Percentiles rank a stretch among this genome's conserved stretches.
phyloP scores from a whole-genome alignment of 495 filamentous ascomycete species.

The Jackrogersella multiformis region DNA sequence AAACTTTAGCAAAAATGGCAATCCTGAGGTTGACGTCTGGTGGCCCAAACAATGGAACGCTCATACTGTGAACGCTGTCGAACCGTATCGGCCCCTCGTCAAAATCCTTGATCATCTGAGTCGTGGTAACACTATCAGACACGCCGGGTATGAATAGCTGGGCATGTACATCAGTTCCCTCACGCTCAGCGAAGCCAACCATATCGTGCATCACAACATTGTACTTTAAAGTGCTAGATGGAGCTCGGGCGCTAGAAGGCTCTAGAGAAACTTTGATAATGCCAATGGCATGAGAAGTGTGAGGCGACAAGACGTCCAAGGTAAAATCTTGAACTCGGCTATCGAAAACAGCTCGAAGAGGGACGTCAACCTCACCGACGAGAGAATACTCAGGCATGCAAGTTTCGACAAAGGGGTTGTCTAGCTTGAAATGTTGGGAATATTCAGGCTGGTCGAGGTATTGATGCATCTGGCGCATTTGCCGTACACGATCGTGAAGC shows the following conservation, averaged over 20 bases:
- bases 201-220: constrained; percentile 99
- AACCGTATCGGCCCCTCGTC: constrained; percentile 95
- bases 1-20: constrained; percentile 93
- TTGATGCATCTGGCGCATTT: constrained; percentile 96
- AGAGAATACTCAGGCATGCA: constrained; percentile 92
- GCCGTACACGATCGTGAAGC: constrained; percentile 81
- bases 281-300: constrained; percentile 87
- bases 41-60: constrained; percentile 85
- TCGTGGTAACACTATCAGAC: constrained; percentile 92
- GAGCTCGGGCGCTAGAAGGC: constrained; percentile 91
- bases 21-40: constrained; percentile 79
- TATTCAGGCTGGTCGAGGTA: constrained; percentile 96
- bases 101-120: constrained; percentile 92
- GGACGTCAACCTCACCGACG: constrained; percentile 93
- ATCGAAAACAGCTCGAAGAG: constrained; percentile 92
- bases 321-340: constrained; percentile 93
- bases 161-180: constrained; percentile 94
- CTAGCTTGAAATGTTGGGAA: constrained; percentile 79
- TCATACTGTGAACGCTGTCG: constrained; percentile 98
- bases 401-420: constrained; percentile 87
- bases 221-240: constrained; percentile 93
- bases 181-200: constrained; percentile 93
- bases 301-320: constrained; percentile 89
- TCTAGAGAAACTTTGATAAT: constrained; percentile 91
- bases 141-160: constrained; percentile 94